Percentiles rank a stretch among this genome's conserved stretches.
These are phyloP conservation scores for Crithidia bombi DNA, from an alignment of 208 protist genomes.

Conservation along the genomic window DNA sequence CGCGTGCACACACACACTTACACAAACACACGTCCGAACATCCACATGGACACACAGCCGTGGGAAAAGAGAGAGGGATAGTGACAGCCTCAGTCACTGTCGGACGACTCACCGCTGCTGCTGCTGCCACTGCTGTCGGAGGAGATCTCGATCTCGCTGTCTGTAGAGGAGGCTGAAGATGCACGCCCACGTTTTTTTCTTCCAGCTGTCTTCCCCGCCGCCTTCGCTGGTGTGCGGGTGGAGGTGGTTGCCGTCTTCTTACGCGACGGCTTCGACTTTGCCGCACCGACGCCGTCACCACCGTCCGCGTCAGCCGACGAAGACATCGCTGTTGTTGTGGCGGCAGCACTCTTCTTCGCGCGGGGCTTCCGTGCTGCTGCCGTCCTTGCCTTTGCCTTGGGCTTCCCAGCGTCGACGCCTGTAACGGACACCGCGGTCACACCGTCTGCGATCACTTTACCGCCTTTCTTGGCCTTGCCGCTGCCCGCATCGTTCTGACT, in stretches of 20 bases:
- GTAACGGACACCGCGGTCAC: conserved; percentile 25
- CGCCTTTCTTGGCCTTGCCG: conserved; percentile 19
- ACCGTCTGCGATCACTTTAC: conserved; percentile 21
- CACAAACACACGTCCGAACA: not conserved
- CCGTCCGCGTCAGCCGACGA: not conserved
- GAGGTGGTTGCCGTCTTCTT: conserved; percentile 37
- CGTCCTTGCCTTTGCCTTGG: conserved; percentile 1
- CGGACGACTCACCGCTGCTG: conserved; percentile 13
- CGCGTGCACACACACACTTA: not conserved
- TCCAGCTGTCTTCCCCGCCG: not conserved
- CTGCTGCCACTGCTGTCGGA: conserved; percentile 10
- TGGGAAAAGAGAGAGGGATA: too few relatives aligned
- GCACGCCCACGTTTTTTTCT: conserved; percentile 16
- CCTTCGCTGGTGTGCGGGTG: conserved; percentile 26
- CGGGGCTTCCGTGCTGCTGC: conserved; percentile 23
- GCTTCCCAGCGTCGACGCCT: conserved; percentile 12
- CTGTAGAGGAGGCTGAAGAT: conserved; percentile 4
- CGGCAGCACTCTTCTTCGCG: conserved; percentile 27
- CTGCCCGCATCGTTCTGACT: conserved; percentile 2
- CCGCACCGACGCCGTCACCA: not conserved
- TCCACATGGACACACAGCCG: not conserved
- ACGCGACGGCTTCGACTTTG: conserved; percentile 21
- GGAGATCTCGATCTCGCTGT: conserved; percentile 23
- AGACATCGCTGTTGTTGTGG: not conserved
- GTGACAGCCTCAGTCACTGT: conserved; percentile 27